These are phyloP conservation scores for Mucor indicus DNA, from an alignment of 371 early-diverging fungal species.

Conservation along the genomic window DNA sequence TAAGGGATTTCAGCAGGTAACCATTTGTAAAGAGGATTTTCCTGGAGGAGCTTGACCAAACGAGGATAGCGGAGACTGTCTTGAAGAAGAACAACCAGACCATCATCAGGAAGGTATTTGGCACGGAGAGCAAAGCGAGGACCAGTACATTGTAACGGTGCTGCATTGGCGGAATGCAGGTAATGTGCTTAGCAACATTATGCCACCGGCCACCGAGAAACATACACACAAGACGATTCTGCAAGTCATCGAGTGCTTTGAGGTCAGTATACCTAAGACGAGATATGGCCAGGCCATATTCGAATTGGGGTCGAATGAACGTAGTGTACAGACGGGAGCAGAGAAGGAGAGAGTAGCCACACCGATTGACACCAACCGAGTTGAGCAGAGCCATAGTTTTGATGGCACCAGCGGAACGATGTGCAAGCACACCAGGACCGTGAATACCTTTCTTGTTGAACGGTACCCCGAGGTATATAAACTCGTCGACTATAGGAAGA, in stretches of 20 bases:
- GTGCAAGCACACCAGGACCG: slow-evolving; percentile 1
- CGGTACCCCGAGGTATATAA: slow-evolving; percentile 11
- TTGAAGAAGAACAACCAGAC: neutral
- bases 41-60: neutral
- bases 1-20: too few relatives aligned
- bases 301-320: slow-evolving; percentile 21
- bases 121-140: neutral
- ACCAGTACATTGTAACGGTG: neutral
- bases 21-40: neutral
- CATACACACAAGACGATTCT: neutral
- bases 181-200: slow-evolving; percentile 1
- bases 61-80: neutral
- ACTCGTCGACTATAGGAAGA: neutral
- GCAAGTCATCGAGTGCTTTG: neutral
- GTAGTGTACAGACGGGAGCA: neutral
- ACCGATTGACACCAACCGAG: neutral
- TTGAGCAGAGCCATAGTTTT: slow-evolving; percentile 1
- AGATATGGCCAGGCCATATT: slow-evolving; percentile 15
- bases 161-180: neutral
- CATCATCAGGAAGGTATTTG: neutral
- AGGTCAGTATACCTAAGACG: neutral
- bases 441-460: neutral
- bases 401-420: neutral
- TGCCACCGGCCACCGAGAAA: neutral
- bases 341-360: neutral